Percentiles rank a stretch among this genome's conserved stretches.
Evolutionary conservation across 345 rosid species (phyloP).

Genomic region (Citrus hindsii): DNA sequence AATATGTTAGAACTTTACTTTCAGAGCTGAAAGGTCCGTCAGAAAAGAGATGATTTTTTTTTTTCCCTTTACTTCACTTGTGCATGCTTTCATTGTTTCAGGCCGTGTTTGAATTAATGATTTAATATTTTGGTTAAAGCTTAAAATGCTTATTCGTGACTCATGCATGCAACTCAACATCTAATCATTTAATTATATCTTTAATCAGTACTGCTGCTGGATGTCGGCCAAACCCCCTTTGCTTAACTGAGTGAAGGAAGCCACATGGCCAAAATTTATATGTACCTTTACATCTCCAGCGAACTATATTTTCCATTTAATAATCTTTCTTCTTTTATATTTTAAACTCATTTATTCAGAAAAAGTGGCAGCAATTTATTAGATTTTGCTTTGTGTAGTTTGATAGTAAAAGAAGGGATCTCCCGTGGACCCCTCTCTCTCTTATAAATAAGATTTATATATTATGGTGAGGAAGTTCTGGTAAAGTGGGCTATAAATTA

Average conservation of each 20-base stretch:
- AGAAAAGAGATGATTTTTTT: no score
- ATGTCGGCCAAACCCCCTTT: constrained; percentile 19
- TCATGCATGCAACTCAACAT: constrained; percentile 25
- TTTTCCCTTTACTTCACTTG: no score
- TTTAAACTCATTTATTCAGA: not conserved
- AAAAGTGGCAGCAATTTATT: not conserved
- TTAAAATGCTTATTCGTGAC: constrained; percentile 21
- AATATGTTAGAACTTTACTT: no score
- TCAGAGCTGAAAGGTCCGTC: no score
- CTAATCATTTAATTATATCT: constrained; percentile 11
- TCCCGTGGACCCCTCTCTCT: not conserved
- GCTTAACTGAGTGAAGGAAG: constrained; percentile 2
- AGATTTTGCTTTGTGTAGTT: not conserved
- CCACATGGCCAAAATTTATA: constrained; percentile 6
- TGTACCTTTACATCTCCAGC: not conserved
- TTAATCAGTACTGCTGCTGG: not conserved
- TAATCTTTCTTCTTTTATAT: not conserved
- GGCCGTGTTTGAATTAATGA: no score
- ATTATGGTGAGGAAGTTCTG: not conserved
- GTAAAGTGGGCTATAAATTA: not conserved
- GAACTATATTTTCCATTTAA: not conserved
- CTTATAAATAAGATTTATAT: no score
- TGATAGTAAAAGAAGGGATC: not conserved
- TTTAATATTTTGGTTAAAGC: constrained; percentile 14
- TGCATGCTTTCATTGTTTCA: no score